These are phyloP conservation scores for Hibiscus syriacus DNA, from an alignment of 345 rosid genomes.

Conservation along the genomic window DNA sequence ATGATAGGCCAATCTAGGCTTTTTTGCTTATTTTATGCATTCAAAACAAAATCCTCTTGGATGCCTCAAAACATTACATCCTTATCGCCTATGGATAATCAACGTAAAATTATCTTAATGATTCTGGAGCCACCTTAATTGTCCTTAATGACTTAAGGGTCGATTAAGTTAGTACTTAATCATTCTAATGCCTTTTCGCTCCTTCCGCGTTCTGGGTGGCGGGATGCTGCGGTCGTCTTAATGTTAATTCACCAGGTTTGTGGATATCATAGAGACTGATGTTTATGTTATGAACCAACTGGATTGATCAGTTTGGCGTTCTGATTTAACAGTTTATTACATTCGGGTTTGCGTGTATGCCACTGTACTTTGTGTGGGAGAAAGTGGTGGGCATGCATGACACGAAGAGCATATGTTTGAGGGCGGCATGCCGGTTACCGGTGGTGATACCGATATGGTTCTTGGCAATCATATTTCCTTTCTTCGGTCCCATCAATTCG, in stretches of 20 bases:
- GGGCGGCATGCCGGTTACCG: not conserved
- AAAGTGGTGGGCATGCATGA: slow-evolving; percentile 78
- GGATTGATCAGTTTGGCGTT: not conserved
- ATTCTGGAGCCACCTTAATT: too few species aligned
- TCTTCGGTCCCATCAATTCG: slow-evolving; percentile 41
- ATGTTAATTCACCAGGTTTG: slow-evolving; percentile 85
- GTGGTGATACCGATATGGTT: slow-evolving; percentile 75
- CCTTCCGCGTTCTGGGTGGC: too few species aligned
- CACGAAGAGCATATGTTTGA: slow-evolving; percentile 39
- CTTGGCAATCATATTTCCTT: slow-evolving; percentile 36
- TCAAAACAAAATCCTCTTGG: too few species aligned
- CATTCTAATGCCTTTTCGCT: too few species aligned
- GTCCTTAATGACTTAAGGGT: too few species aligned
- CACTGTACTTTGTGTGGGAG: slow-evolving; percentile 86
- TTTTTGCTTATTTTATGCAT: too few species aligned
- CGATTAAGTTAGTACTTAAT: too few species aligned
- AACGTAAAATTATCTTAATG: too few species aligned
- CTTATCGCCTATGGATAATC: too few species aligned
- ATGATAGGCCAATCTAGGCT: too few species aligned
- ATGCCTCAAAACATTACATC: too few species aligned
- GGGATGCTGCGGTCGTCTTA: too few species aligned
- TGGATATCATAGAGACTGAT: not conserved
- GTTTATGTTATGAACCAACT: not conserved
- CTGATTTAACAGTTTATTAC: slow-evolving; percentile 61
- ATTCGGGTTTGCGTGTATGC: slow-evolving; percentile 78